These are phyloP conservation scores for Suillus ampliporus DNA, from an alignment of 768 basidiomycete species.

Conservation along the genomic window DNA sequence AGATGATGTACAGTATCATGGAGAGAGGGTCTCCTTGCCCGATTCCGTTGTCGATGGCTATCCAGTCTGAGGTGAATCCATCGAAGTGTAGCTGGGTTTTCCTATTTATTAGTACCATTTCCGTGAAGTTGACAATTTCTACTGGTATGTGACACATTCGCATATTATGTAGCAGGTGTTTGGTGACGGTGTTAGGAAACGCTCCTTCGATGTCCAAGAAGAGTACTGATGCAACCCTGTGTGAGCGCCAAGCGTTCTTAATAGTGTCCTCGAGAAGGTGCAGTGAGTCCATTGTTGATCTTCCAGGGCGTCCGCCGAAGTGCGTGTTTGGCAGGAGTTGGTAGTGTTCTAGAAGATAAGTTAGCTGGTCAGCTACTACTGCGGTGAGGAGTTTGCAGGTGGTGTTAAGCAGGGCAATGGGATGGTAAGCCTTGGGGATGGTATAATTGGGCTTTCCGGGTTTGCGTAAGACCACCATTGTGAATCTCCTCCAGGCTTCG, in stretches of 20 bases:
- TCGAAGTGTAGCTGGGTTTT: slow-evolving; percentile 23
- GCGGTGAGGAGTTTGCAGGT: too few species aligned
- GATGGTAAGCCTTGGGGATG: too few species aligned
- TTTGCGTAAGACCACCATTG: too few species aligned
- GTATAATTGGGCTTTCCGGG: too few species aligned
- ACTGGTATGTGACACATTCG: slow-evolving; percentile 28
- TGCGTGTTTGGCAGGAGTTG: slow-evolving; percentile 23
- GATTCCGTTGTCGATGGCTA: slow-evolving; percentile 23
- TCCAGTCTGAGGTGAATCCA: slow-evolving; percentile 20
- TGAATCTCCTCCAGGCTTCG: slow-evolving; percentile 16
- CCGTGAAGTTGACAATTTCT: slow-evolving; percentile 18
- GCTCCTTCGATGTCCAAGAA: slow-evolving; percentile 38
- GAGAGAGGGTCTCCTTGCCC: slow-evolving; percentile 39
- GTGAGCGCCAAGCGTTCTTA: too few species aligned
- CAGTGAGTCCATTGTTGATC: slow-evolving; percentile 36
- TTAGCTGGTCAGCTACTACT: slow-evolving; percentile 12
- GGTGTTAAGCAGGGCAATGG: too few species aligned
- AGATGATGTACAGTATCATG: slow-evolving; percentile 31
- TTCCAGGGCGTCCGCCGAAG: slow-evolving; percentile 36
- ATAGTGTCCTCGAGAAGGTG: slow-evolving; percentile 26
- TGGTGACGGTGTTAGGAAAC: slow-evolving; percentile 33
- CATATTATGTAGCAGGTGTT: slow-evolving; percentile 30
- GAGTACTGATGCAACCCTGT: slow-evolving; percentile 30
- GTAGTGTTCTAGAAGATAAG: background rate
- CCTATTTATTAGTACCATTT: slow-evolving; percentile 11